Evolutionary conservation across 768 basidiomycete species (phyloP).

Genomic region (Cyclocybe aegerita): DNA sequence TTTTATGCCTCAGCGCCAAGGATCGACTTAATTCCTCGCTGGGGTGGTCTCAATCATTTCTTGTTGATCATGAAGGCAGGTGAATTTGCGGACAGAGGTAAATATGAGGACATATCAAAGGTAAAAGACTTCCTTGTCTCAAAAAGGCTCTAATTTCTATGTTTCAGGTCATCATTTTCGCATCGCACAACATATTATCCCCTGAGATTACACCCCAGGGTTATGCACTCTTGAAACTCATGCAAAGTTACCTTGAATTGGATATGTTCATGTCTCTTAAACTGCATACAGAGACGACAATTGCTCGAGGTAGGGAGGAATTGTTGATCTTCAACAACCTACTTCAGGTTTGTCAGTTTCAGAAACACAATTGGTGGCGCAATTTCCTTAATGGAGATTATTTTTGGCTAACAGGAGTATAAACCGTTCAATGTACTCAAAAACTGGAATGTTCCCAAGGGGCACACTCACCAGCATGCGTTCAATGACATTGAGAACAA

Average conservation of each 20-base stretch:
- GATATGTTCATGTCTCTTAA: constrained; percentile 28
- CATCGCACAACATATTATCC: constrained; percentile 20
- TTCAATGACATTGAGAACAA: constrained; percentile 30
- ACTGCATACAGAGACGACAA: constrained; percentile 27
- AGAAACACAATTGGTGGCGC: background rate
- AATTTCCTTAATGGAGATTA: background rate
- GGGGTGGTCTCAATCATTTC: constrained; percentile 35
- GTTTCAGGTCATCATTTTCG: constrained; percentile 27
- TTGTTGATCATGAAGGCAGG: constrained; percentile 15
- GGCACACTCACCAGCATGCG: constrained; percentile 30
- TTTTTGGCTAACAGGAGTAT: constrained; percentile 4
- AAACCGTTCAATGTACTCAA: constrained; percentile 4
- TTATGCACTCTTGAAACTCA: constrained; percentile 23
- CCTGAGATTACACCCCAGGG: constrained; percentile 9
- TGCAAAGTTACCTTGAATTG: constrained; percentile 29
- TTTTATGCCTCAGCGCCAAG: constrained; percentile 15
- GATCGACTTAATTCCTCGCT: constrained; percentile 25
- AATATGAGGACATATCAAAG: constrained; percentile 34
- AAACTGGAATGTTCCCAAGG: constrained; percentile 35
- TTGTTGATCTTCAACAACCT: constrained; percentile 13
- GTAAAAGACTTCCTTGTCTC: constrained; percentile 13
- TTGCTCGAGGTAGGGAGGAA: constrained; percentile 17
- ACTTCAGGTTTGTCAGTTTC: constrained; percentile 18
- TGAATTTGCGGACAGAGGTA: constrained; percentile 32
- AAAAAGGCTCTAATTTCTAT: background rate